Conservation (phyloP, 495 filamentous ascomycete genomes). For the Lepidopterella palustris region DNA sequence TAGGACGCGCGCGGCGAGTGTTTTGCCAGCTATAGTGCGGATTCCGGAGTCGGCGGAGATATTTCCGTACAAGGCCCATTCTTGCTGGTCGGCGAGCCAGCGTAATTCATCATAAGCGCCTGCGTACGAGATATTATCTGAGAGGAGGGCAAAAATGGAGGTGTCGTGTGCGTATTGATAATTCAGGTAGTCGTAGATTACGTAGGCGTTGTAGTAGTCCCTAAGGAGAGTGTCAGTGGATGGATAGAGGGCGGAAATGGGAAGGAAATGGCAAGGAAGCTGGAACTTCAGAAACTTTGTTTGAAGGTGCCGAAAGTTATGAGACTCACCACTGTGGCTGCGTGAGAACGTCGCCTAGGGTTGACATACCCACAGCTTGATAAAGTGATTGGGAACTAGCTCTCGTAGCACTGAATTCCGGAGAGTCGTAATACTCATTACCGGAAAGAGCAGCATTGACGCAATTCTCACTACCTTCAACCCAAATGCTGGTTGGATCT, state of each 20-base stretch:
- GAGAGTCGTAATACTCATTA: constrained; percentile 38
- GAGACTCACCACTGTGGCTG: neutral
- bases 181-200: constrained; percentile 67
- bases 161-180: constrained; percentile 64
- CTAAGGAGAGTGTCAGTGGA: too few species aligned
- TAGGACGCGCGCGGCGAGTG: constrained; percentile 57
- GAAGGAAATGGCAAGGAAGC: too few species aligned
- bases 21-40: constrained; percentile 57
- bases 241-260: too few species aligned
- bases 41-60: constrained; percentile 39
- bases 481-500: constrained; percentile 43
- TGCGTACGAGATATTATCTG: constrained; percentile 21
- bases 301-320: neutral
- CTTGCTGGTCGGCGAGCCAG: constrained; percentile 57
- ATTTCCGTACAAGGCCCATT: constrained; percentile 55
- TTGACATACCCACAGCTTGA: constrained; percentile 35
- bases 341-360: constrained; percentile 33
- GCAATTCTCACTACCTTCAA: constrained; percentile 42
- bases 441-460: constrained; percentile 37
- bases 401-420: constrained; percentile 37
- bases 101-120: constrained; percentile 50
- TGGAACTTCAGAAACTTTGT: neutral
- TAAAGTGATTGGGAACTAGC: constrained; percentile 47
- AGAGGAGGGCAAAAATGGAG: constrained; percentile 47
- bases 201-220: constrained; percentile 50